Evolutionary conservation across 208 protist genomes (phyloP), one percentile per base, ranked within the genome.

Genomic region (Balamuthia mandrillaris): DNA sequence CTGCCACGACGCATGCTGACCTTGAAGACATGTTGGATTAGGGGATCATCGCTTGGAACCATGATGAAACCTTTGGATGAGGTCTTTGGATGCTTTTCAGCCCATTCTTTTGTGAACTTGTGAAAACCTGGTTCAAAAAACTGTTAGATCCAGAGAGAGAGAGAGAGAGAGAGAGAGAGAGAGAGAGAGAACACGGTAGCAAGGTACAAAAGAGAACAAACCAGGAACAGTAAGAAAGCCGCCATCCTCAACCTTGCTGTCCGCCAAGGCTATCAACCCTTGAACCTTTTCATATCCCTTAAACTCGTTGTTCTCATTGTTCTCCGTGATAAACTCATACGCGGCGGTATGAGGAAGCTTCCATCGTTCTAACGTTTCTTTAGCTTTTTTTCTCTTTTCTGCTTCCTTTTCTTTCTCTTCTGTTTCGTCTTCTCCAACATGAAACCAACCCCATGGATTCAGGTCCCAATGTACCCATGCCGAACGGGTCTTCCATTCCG

Each of bases 381-480:
- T 42, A 75, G 6, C 12, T 18, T 18, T 21, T 16, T 79, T 58
- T 45, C 9, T 9, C 3, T 60, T 35, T 12, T 60, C 21, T 18
- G 16, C n/a, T 18, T 31, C 42, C 21, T 81, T 9, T 39, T 81
- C 72, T 0, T 61, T 31, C 10, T 14, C 21, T 12, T 9, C 21
- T 18, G 54, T 31, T 21, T 42, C 47, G 5, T 31, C 5, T 14
- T 42, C 37, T 1, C n/a, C 72, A 12, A 81, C 29, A 9, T 51
- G 47, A 51, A 9, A 81, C 72, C 72, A 81, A 21, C 47, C 72
- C 72, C 72, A 81, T 14, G 61, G 47, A 24, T 42, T 51, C 0
- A 81, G 29, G 72, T 81, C 72, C 72, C 72, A 81, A 51, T 81
- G 72, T 12, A 63, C 54, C 72, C 72, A 81, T 39, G 54, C 47